Evolutionary conservation across 139 green algal genomes (phyloP), one percentile per base, ranked within the genome.

Genomic region (Bryopsis sp.): DNA sequence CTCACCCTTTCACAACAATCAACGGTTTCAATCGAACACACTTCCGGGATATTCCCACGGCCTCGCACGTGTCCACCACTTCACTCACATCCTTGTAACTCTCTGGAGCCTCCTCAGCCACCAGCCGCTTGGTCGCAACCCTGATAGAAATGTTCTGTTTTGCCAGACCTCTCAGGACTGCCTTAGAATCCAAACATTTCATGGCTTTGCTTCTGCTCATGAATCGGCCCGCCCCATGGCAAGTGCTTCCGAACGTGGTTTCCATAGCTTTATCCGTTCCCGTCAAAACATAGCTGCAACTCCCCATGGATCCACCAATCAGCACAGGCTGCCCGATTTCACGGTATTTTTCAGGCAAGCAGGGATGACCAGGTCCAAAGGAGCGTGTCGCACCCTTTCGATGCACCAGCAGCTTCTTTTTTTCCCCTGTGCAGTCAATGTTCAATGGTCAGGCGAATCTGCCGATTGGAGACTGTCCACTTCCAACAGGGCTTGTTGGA

Each of bases 261-360:
- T 70, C 39, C 80, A 95, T 92, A 60, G 86, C 89, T 69, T 83
- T 81, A 54, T 93, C 78, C 3, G 89, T 94, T 58, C 89, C 87
- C 3, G 88, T 96, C n/a, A 96, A 78, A 54, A 96, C 85, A 81
- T 95, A 96, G 47, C 76, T 88, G 78, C 81, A 87, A 19, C 85
- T 95, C 47, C 90, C 90, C 90, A 96, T 96, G 60, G 90, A 95
- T 58, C 90, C 90, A 5, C 90, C 90, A 28, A 96, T 92, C 19
- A 96, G 78, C 48, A 96, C 90, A 19, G 89, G 90, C 76, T 93
- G 87, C 29, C 89, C 87, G 22, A 82, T 94, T 31, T 88, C 75
- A 78, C 94, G 88, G 75, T 96, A 96, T 77, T 94, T 88, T 15
- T 89, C 84, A 2, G 90, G 89, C 47, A 96, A 92, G 39, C 93